A percentile compares a stretch with the other conserved stretches of the same genome.
These are phyloP conservation scores for Starmerella tilneyi DNA, from an alignment of 805 yeast species.

Conservation along the genomic window DNA sequence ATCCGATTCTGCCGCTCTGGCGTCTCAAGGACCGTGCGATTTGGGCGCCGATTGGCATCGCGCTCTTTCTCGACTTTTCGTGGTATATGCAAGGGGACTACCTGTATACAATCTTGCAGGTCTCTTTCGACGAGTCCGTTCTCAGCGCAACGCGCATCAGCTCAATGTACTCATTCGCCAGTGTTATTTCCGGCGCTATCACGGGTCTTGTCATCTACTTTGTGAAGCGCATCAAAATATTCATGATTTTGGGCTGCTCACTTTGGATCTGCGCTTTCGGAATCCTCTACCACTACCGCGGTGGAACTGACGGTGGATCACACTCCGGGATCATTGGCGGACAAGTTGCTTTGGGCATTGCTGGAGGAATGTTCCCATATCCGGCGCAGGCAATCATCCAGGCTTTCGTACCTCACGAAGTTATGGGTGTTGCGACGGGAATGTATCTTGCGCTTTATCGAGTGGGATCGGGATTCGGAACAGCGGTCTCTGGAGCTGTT, in stretches of 20 bases:
- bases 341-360: conserved; percentile 55
- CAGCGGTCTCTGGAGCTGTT: conserved; percentile 56
- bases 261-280: conserved; percentile 57
- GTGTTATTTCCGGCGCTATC: conserved; percentile 49
- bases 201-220: conserved; percentile 45
- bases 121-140: conserved; percentile 49
- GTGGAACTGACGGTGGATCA: conserved; percentile 36
- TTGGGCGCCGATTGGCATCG: conserved; percentile 57
- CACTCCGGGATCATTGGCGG: conserved; percentile 51
- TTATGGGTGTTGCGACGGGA: conserved; percentile 53
- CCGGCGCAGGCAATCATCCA: conserved; percentile 53
- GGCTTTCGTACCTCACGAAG: conserved; percentile 49
- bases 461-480: conserved; percentile 56
- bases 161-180: conserved; percentile 52
- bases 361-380: conserved; percentile 64
- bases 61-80: conserved; percentile 48
- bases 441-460: conserved; percentile 48
- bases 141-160: conserved; percentile 59
- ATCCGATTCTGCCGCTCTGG: conserved; percentile 54
- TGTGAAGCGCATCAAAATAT: conserved; percentile 46
- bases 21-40: conserved; percentile 60
- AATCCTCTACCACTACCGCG: conserved; percentile 46
- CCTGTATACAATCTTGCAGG: conserved; percentile 54
- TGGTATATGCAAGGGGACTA: conserved; percentile 63
- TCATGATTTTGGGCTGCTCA: conserved; percentile 47